phyloP scores from a whole-genome alignment of 164 flowering plant genomes.

The Piper longum region DNA sequence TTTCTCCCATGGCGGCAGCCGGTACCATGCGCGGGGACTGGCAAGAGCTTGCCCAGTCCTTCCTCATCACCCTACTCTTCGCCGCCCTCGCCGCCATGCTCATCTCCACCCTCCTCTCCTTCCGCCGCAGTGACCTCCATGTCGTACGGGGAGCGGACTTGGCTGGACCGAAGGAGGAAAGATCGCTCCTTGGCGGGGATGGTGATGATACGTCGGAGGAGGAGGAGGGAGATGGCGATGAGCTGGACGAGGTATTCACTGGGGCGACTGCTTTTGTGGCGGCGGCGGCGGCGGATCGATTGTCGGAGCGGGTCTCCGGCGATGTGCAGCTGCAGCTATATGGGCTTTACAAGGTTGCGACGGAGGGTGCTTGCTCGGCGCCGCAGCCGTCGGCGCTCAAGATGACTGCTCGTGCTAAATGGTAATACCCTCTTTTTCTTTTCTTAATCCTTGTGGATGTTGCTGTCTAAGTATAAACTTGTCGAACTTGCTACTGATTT shows the following conservation, averaged over 20 bases:
- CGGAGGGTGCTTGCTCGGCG: constrained; percentile 79
- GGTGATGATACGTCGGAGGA: constrained; percentile 96
- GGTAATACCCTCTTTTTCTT: constrained; percentile 28
- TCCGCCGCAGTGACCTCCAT: constrained; percentile 35
- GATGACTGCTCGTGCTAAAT: constrained; percentile 86
- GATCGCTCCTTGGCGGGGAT: constrained; percentile 19
- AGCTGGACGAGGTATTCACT: constrained; percentile 78
- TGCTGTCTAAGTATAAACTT: not conserved
- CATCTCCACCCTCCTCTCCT: constrained; percentile 56
- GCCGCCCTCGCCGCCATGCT: constrained; percentile 80
- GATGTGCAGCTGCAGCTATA: constrained; percentile 84
- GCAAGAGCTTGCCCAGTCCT: constrained; percentile 54
- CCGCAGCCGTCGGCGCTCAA: constrained; percentile 88
- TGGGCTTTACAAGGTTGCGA: constrained; percentile 84
- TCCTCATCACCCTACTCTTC: constrained; percentile 63
- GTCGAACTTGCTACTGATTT: not conserved
- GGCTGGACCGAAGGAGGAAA: not conserved
- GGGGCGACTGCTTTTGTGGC: constrained; percentile 96
- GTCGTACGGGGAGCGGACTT: no score
- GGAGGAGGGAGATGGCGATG: constrained; percentile 59
- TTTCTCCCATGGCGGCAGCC: not conserved
- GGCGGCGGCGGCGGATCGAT: constrained; percentile 65
- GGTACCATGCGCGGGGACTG: constrained; percentile 34
- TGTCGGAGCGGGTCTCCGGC: constrained; percentile 46
- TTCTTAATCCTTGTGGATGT: not conserved